Conservation (phyloP, 768 basidiomycete species). For the Mycena vulgaris region DNA sequence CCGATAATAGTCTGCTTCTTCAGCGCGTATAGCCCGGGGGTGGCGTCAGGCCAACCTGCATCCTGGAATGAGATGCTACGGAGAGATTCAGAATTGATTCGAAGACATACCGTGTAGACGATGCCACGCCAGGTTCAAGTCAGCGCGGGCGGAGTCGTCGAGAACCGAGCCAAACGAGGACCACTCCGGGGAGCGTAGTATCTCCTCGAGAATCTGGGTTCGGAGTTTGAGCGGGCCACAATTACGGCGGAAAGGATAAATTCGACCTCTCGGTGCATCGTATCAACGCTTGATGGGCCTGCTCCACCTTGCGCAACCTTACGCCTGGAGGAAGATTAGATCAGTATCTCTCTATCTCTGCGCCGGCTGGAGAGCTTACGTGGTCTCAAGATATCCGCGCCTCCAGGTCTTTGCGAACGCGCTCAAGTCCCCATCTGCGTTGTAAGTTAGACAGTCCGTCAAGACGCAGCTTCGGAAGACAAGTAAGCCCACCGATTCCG, state of each 20-base stretch:
- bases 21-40: conserved; percentile 63
- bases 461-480: background rate
- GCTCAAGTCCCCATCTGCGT: conserved; percentile 56
- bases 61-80: background rate
- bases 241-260: too few species aligned
- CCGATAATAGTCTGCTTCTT: conserved; percentile 67
- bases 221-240: background rate
- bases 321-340: conserved; percentile 47
- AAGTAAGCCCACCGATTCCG: conserved; percentile 43
- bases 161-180: conserved; percentile 60
- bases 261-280: conserved; percentile 68
- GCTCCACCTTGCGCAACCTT: conserved; percentile 60
- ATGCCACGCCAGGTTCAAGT: conserved; percentile 73
- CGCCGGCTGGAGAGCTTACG: conserved; percentile 55
- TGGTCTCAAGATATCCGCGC: conserved; percentile 61
- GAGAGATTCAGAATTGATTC: background rate
- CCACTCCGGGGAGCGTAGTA: conserved; percentile 69
- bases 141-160: conserved; percentile 58
- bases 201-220: conserved; percentile 68
- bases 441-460: too few species aligned
- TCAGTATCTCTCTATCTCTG: background rate
- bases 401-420: conserved; percentile 74
- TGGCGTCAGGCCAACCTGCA: conserved; percentile 72
- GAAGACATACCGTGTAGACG: conserved; percentile 60
- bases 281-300: conserved; percentile 68